These are phyloP conservation scores for Saccharomycopsis javanensis DNA, from an alignment of 805 yeast species.

Conservation along the genomic window DNA sequence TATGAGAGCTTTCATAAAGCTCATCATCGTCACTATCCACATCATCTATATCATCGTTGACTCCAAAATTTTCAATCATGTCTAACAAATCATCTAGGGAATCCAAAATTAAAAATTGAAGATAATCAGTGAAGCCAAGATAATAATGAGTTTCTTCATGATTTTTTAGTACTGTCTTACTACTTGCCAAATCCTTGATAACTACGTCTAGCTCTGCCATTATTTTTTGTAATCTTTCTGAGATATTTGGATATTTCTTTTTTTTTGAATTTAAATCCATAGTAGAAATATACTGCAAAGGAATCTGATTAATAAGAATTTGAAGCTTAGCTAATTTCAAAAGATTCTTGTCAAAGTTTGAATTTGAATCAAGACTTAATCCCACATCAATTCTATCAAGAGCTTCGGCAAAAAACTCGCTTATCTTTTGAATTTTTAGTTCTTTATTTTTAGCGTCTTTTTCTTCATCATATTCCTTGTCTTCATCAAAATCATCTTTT, in stretches of 20 bases:
- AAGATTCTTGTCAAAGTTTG: conserved; percentile 30
- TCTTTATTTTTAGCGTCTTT: conserved; percentile 18
- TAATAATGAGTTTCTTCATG: neutral
- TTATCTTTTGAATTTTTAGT: conserved; percentile 28
- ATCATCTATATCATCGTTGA: conserved; percentile 40
- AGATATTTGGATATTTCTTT: conserved; percentile 30
- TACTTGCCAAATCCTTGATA: conserved; percentile 31
- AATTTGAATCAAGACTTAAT: neutral
- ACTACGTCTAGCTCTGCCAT: conserved; percentile 35
- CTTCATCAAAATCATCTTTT: conserved; percentile 28
- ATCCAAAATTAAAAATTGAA: conserved; percentile 43
- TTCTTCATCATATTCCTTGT: conserved; percentile 23
- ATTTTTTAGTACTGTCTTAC: conserved; percentile 20
- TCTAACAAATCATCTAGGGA: conserved; percentile 61
- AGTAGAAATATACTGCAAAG: conserved; percentile 45
- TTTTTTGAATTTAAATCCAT: conserved; percentile 34
- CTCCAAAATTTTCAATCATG: conserved; percentile 57
- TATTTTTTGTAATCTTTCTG: conserved; percentile 31
- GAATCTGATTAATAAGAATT: conserved; percentile 48
- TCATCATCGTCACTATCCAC: conserved; percentile 49
- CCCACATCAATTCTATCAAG: conserved; percentile 61
- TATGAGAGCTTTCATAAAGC: conserved; percentile 20
- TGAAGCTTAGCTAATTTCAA: conserved; percentile 46
- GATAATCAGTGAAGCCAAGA: conserved; percentile 28
- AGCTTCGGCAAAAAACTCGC: conserved; percentile 59